Base-by-base conservation (phyloP, 2,329 filamentous ascomycete species). In the Neofusicoccum cordaticola region DNA sequence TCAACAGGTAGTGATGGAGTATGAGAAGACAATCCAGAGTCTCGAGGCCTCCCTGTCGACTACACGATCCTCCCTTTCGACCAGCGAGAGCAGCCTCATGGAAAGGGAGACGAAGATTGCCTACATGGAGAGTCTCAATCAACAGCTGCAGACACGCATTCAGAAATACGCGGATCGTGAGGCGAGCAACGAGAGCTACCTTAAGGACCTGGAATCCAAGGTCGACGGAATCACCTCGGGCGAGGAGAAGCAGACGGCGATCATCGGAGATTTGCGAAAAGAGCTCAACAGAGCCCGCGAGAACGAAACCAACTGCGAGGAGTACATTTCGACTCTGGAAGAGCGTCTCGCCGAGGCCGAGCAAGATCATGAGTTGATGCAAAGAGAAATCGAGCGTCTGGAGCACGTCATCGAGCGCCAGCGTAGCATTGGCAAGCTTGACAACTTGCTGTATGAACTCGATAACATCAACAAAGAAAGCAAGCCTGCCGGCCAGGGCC, bases 321-420 rank as follows among this genome's bases (percentile, higher is more conserved):
- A 98, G 69, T 99, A 99, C 76, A 98, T 99, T 62, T 96, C 94
- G 0, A 98, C 93, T 0, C 82, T 99, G 11, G 95, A 99, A 75
- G 95, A 98, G 79, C 90, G 94, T 22, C 85, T 99, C 8, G 95
- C 95, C 0, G 95, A 99, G 78, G 90, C 94, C 2, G 95, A 99
- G 72, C 94, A 98, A 76, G 95, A 99, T 74, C 88, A 92, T 68
- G 95, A 98, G 75, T 82, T 97, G 66, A 97, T 99, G 94, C 93
- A 97, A 76, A 91, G 94, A 41, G 95, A 99, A 73, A 91, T 99
- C 68, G 92, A 97, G 72, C 88, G 94, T 39, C 83, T 99, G 12
- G 95, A 98, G 77, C 92, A 97, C 76, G 92, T 99, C 7, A 88
- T 99, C 60, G 94, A 98, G 77, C 91, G 96, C 56, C 95, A 99